phyloP scores from a whole-genome alignment of 1,284 basidiomycete species.

The Ceratobasidium sp. region DNA sequence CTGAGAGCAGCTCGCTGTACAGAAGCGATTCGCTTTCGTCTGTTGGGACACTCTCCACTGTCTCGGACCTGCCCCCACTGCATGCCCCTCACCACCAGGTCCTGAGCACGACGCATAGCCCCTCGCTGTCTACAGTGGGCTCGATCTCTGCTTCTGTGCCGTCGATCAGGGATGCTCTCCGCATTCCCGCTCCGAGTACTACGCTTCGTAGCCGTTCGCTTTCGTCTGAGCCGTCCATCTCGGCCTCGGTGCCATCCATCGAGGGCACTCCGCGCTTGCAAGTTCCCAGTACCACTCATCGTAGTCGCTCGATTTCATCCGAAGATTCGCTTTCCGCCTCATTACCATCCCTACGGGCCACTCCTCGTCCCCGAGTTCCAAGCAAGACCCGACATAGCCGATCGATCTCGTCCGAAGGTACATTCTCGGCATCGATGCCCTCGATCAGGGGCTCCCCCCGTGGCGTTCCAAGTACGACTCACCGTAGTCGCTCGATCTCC shows the following conservation, averaged over 20 bases:
- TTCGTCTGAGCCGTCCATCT: conserved; percentile 17
- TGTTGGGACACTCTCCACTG: conserved; percentile 13
- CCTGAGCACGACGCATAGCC: conserved; percentile 14
- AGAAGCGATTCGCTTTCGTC: conserved; percentile 20
- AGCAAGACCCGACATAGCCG: conserved; percentile 3
- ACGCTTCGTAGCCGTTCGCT: conserved; percentile 3
- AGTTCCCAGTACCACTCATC: conserved; percentile 16
- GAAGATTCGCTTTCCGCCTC: background rate
- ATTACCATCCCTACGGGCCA: background rate
- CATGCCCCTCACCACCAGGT: conserved; percentile 31
- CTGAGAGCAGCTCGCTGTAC: conserved; percentile 20
- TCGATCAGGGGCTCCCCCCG: background rate
- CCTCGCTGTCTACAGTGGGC: background rate
- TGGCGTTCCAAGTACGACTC: background rate
- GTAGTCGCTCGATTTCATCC: conserved; percentile 14
- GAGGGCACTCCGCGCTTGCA: conserved; percentile 4
- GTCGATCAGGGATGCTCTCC: conserved; percentile 3
- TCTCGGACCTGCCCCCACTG: conserved; percentile 28
- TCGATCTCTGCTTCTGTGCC: conserved; percentile 25
- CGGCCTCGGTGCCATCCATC: conserved; percentile 1
- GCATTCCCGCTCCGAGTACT: background rate
- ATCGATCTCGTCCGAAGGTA: background rate
- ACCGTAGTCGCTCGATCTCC: conserved; percentile 2
- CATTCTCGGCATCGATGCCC: background rate
- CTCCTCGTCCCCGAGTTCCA: conserved; percentile 18